These are phyloP conservation scores for Chionographis japonica DNA, from an alignment of 106 monocot species.

Conservation along the genomic window DNA sequence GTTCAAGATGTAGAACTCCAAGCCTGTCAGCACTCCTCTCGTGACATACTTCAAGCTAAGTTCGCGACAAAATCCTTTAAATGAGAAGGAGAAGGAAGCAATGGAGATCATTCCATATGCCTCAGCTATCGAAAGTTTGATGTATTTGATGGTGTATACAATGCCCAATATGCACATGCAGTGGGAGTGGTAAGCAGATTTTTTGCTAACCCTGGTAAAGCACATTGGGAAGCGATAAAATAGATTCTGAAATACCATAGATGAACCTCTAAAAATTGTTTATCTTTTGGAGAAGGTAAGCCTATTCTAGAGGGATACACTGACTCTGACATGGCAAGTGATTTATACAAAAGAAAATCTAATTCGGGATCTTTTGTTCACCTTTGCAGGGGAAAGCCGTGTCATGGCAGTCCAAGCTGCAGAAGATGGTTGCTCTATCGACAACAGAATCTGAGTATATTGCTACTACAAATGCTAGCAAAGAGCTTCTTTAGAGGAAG, in stretches of 20 bases:
- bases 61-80: not conserved
- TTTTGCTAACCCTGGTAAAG: not conserved
- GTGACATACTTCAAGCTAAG: no score
- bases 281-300: not conserved
- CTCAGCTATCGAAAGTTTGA: not conserved
- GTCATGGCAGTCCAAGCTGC: conserved; percentile 1
- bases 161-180: not conserved
- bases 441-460: no score
- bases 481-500: no score
- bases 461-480: no score
- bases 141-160: not conserved
- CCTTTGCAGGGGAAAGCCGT: not conserved
- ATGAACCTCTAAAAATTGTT: not conserved
- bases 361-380: not conserved
- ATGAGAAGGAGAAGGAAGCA: conserved; percentile 1
- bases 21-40: no score
- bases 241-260: conserved; percentile 5
- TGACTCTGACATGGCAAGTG: not conserved
- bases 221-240: not conserved
- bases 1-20: not conserved
- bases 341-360: not conserved
- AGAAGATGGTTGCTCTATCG: no score
- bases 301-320: not conserved
- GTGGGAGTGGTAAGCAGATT: not conserved
- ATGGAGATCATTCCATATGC: not conserved